A percentile compares a stretch with the other conserved stretches of the same genome.
Evolutionary conservation across 768 basidiomycete genomes (phyloP).

Genomic region (Russula sp.): DNA sequence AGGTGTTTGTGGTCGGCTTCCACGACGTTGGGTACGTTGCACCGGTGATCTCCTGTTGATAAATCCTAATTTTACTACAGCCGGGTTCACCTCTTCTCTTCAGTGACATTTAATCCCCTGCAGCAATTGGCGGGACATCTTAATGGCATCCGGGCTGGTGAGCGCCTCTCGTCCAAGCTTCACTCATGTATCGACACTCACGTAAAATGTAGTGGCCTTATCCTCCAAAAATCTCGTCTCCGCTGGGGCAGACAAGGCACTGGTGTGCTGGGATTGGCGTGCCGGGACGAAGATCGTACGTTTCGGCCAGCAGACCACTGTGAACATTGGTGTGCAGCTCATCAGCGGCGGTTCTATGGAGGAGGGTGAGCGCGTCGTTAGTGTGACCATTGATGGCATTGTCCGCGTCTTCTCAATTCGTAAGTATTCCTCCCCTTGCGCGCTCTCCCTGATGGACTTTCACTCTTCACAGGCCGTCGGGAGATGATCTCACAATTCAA

Average conservation of each 20-base stretch:
- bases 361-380: conserved; percentile 80
- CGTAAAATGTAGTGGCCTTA: conserved; percentile 51
- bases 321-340: conserved; percentile 87
- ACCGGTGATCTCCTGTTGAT: neutral
- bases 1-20: conserved; percentile 89
- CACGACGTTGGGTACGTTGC: conserved; percentile 76
- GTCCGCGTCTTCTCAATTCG: conserved; percentile 89
- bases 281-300: conserved; percentile 83
- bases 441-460: neutral
- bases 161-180: neutral
- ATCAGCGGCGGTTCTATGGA: conserved; percentile 42
- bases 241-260: conserved; percentile 67
- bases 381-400: conserved; percentile 88
- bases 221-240: conserved; percentile 82
- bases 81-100: conserved; percentile 84
- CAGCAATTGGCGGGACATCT: conserved; percentile 83
- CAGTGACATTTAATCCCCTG: conserved; percentile 74
- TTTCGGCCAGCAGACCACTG: conserved; percentile 90
- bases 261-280: conserved; percentile 90
- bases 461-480: conserved; percentile 41
- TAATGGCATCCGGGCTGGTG: conserved; percentile 74
- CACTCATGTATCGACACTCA: neutral
- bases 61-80: conserved; percentile 33
- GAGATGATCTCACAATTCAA: conserved; percentile 95
- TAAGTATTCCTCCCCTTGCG: conserved; percentile 35